Evolutionary conservation across 1,139 yeast species (phyloP), one percentile per base, ranked within the genome.

Genomic region (Suhomyces terraborum): DNA sequence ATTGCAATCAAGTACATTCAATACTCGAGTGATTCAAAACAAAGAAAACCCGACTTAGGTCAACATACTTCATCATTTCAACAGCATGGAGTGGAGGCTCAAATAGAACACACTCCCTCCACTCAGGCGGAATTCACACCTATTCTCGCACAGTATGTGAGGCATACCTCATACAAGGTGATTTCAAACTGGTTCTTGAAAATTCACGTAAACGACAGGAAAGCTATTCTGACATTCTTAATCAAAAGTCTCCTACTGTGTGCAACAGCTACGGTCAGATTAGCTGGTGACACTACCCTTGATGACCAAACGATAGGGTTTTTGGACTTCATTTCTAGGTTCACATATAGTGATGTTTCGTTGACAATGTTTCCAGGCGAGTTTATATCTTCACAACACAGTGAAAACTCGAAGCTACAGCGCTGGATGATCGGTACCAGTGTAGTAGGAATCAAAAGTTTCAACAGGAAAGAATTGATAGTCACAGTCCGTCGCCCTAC

Each of bases 1-100:
- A 85, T 88, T 58, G 85, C 91, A 1, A 85, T 88, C 64, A 83
- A 83, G 52, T 84, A 82, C 53, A 84, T 88, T 43, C 88, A 85
- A 54, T 83, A 80, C 54, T 80, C 89, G 1, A 72, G 76, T 41
- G 88, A 85, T 52, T 59, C 73, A 32, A 58, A 61, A 31, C 62
- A 57, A 23, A 48, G 62, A 37, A 52, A 25, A 50, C 27, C 54
- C 48, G 36, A 43, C 38, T 27, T 49, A 40, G 23, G 55, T 45
- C 34, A 49, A 25, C 42, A 46, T 8, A 38, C 33, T 6, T 48
- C 52, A 16, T n/a, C 32, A 4, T 28, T 47, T 10, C 47, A 62
- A 39, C 51, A 59, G 30, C 73, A 73, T 43, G 79, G 79, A 0
- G 63, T 64, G 20, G 78, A 76, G 41, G 70, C 77, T 2, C 48